Conservation (phyloP, 2,329 filamentous ascomycete genomes). For the Arthrobotrys megalospora region DNA sequence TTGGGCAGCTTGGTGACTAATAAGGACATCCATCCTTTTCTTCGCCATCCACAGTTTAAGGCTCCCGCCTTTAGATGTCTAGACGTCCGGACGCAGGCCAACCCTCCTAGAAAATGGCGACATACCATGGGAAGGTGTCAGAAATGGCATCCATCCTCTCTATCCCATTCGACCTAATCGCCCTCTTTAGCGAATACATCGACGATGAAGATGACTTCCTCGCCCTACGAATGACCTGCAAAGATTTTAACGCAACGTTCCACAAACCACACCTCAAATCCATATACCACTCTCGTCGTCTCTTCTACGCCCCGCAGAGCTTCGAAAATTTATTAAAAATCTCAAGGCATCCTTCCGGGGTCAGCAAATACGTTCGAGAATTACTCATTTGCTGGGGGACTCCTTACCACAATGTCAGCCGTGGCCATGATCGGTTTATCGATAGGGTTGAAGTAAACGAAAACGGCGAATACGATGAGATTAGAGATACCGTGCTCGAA, state of each 20-base stretch:
- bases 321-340: conserved; percentile 30
- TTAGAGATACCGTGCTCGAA: background rate
- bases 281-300: conserved; percentile 10
- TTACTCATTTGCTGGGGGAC: background rate
- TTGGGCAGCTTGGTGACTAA: too few species aligned
- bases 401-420: background rate
- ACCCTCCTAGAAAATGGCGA: background rate
- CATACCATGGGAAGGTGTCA: background rate
- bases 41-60: background rate
- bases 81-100: too few species aligned
- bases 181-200: background rate
- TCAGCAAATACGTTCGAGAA: conserved; percentile 1
- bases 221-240: conserved; percentile 28
- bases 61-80: too few species aligned
- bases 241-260: conserved; percentile 11
- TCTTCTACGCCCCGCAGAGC: conserved; percentile 3
- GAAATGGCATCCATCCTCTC: background rate
- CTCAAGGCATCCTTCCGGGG: conserved; percentile 19
- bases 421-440: background rate
- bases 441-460: background rate
- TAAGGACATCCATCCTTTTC: too few species aligned
- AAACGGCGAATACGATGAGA: background rate
- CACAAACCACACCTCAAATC: conserved; percentile 15
- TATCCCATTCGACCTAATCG: conserved; percentile 1
- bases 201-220: conserved; percentile 42